A percentile compares a stretch with the other conserved stretches of the same genome.
Evolutionary conservation across 2,329 filamentous ascomycete species (phyloP).

Genomic region (Cordyceps pruinosa): DNA sequence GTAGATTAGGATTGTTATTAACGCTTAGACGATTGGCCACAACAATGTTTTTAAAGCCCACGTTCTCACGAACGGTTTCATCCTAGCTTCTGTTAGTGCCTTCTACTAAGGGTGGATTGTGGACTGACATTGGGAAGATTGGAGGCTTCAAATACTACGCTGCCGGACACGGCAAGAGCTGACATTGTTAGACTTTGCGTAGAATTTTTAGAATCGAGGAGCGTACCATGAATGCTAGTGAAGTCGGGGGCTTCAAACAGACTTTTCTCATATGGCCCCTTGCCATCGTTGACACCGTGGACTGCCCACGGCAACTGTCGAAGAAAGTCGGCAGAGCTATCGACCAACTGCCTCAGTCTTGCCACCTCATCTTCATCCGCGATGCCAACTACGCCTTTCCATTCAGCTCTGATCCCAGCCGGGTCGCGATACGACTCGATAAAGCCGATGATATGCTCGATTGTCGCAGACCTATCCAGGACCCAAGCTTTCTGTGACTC

Average conservation of each 20-base stretch:
- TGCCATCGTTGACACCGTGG: constrained; percentile 24
- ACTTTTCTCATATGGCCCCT: constrained; percentile 60
- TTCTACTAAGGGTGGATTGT: background rate
- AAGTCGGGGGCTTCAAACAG: constrained; percentile 66
- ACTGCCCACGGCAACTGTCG: constrained; percentile 59
- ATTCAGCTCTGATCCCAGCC: constrained; percentile 51
- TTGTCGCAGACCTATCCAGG: constrained; percentile 45
- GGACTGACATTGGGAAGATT: constrained; percentile 1
- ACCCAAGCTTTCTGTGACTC: constrained; percentile 51
- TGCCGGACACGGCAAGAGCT: background rate
- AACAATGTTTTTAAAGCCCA: constrained; percentile 59
- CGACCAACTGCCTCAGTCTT: constrained; percentile 53
- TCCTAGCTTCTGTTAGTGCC: constrained; percentile 25
- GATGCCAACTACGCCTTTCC: constrained; percentile 52
- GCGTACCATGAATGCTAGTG: constrained; percentile 58
- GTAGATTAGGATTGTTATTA: constrained; percentile 34
- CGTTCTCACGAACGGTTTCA: constrained; percentile 48
- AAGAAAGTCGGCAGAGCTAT: constrained; percentile 57
- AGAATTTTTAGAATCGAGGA: constrained; percentile 19
- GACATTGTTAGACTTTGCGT: background rate
- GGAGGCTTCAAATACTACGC: background rate
- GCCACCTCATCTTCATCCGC: constrained; percentile 59
- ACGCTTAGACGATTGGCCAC: constrained; percentile 50
- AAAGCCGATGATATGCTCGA: constrained; percentile 55
- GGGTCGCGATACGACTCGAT: constrained; percentile 57